Evolutionary conservation across 2,329 filamentous ascomycete species (phyloP).

Genomic region (Cercospora berteroae): DNA sequence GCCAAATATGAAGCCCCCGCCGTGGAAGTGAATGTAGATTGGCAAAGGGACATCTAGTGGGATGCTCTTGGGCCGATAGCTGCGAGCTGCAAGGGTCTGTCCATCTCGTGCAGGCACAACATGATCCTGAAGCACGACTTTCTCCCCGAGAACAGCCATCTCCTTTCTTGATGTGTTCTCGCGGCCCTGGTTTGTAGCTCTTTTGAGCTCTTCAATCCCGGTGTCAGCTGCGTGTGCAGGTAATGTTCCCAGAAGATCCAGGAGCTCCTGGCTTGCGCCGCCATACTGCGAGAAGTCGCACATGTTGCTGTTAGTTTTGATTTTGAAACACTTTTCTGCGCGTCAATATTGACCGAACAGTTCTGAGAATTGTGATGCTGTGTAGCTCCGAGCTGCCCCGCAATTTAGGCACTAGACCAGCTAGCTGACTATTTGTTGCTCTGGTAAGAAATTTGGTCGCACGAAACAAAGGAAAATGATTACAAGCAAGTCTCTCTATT

Average conservation of each 20-base stretch:
- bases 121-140: conserved; percentile 19
- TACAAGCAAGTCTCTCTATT: background rate
- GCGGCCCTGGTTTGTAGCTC: conserved; percentile 15
- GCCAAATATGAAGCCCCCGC: conserved; percentile 59
- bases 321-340: background rate
- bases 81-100: conserved; percentile 46
- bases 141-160: conserved; percentile 12
- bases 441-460: background rate
- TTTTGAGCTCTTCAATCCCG: conserved; percentile 20
- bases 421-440: background rate
- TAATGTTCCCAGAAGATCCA: conserved; percentile 14
- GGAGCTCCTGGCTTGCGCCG: conserved; percentile 20
- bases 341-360: background rate
- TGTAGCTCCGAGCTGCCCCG: background rate
- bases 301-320: conserved; percentile 2
- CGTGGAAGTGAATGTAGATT: conserved; percentile 50
- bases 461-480: background rate
- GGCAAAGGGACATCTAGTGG: conserved; percentile 44
- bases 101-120: conserved; percentile 48
- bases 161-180: conserved; percentile 16
- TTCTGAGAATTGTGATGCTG: background rate
- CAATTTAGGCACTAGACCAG: background rate
- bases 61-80: conserved; percentile 45
- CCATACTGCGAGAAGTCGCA: conserved; percentile 26
- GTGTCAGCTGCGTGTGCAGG: conserved; percentile 14